Evolutionary conservation across 345 rosid genomes (phyloP), one percentile per base, ranked within the genome.

Genomic region (Pugionium cornutum): DNA sequence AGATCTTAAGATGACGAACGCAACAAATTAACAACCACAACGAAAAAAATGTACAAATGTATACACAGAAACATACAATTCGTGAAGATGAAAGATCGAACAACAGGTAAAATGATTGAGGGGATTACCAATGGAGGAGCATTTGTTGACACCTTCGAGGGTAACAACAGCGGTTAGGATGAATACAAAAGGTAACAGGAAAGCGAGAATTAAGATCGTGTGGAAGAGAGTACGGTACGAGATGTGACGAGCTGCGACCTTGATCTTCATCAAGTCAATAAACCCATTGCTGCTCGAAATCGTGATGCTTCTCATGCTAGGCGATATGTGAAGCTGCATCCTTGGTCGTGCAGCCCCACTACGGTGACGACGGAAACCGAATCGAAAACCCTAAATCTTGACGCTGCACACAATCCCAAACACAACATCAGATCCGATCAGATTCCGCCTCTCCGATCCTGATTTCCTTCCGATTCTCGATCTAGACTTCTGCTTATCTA

Each of bases 301-400:
- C 62, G 99, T 95, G 81, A 95, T 87, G 77, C 99, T 95, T 89
- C 98, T 95, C 99, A 95, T 95, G 86, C 99, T 91, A 79, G 96
- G 98, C 82, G 99, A 95, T 86, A 95, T 77, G 91, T 87, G 97
- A 87, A 95, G 99, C 98, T 86, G 99, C 99, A 95, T 95, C 82
- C 83, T 91, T 84, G 68, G 74, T 80, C 71, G 81, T 65, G 92
- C 95, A 83, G 92, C 91, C 82, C 73, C 90, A 69, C 82, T 52
- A 61, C 73, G 67, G 59, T 61, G 56, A 49, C 56, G 4, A n/a
- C 52, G 44, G 42, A 47, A 18, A 47, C 40, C 59, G 67, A 59
- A 27, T 45, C 66, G 11, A 33, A 76, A 59, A 36, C 76, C 67
- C 73, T 69, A 73, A 66, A 30, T 62, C 68, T 72, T 64, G 73